phyloP scores from a whole-genome alignment of 2,329 filamentous ascomycete genomes.

The Ceratocystis colombiana region DNA sequence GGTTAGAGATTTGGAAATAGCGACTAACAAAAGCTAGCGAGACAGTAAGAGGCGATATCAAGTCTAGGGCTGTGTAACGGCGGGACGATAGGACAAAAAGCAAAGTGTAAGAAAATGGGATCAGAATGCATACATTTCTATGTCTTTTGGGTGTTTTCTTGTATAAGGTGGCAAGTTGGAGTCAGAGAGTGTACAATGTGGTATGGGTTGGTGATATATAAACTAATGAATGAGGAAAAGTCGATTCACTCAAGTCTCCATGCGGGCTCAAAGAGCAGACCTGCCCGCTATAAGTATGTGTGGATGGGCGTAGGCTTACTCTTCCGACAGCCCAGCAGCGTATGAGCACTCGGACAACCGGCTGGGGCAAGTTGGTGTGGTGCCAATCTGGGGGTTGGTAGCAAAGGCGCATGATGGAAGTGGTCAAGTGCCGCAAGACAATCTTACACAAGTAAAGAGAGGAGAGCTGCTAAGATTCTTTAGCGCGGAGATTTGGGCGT shows the following conservation, averaged over 20 bases:
- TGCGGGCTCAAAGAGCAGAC: neutral
- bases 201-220: neutral
- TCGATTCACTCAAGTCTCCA: neutral
- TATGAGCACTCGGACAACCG: constrained; percentile 1
- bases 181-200: neutral
- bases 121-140: neutral
- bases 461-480: constrained; percentile 3
- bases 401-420: neutral
- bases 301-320: neutral
- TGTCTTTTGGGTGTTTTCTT: neutral
- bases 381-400: constrained; percentile 12
- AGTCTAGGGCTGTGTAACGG: constrained; percentile 5
- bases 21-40: neutral
- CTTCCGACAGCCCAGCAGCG: neutral
- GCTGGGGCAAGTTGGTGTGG: constrained; percentile 10
- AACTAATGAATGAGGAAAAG: neutral
- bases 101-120: constrained; percentile 5
- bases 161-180: neutral
- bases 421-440: constrained; percentile 6
- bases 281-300: constrained; percentile 8
- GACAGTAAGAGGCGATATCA: neutral
- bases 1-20: neutral
- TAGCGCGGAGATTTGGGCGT: neutral
- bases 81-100: neutral
- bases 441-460: neutral